phyloP scores from a whole-genome alignment of 2,329 filamentous ascomycete species.

The Arthrocladium fulminans region DNA sequence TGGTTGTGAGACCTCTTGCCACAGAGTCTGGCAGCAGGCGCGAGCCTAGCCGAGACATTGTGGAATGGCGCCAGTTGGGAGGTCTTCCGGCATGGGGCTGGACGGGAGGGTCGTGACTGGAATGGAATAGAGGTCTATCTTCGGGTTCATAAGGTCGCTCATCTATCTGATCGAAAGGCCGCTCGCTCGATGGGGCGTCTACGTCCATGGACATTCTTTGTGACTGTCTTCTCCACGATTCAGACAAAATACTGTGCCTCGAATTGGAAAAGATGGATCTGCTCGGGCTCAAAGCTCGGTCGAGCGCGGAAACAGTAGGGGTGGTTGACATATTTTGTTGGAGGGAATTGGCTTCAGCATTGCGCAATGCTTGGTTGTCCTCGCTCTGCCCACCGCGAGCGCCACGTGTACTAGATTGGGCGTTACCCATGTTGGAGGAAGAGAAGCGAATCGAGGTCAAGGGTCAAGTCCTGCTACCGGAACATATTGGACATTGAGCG shows the following conservation, averaged over 20 bases:
- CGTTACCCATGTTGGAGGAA: neutral
- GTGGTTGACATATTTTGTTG: neutral
- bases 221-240: conserved; percentile 8
- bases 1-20: conserved; percentile 35
- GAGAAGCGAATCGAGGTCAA: neutral
- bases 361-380: neutral
- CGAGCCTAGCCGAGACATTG: conserved; percentile 41
- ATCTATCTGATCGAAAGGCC: neutral
- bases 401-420: neutral
- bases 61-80: conserved; percentile 31
- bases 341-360: neutral
- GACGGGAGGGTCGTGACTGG: conserved; percentile 20
- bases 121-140: conserved; percentile 26
- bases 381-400: neutral
- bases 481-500: neutral
- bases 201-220: neutral
- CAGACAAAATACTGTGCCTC: conserved; percentile 4
- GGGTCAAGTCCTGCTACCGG: conserved; percentile 1
- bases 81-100: conserved; percentile 23
- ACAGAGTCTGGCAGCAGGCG: conserved; percentile 40
- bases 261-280: conserved; percentile 18
- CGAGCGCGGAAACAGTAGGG: neutral
- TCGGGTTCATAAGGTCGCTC: conserved; percentile 29
- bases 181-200: neutral
- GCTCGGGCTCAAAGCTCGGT: conserved; percentile 18